These are phyloP conservation scores for Pachyrhizus erosus DNA, from an alignment of 306 rosid genomes.

Conservation along the genomic window DNA sequence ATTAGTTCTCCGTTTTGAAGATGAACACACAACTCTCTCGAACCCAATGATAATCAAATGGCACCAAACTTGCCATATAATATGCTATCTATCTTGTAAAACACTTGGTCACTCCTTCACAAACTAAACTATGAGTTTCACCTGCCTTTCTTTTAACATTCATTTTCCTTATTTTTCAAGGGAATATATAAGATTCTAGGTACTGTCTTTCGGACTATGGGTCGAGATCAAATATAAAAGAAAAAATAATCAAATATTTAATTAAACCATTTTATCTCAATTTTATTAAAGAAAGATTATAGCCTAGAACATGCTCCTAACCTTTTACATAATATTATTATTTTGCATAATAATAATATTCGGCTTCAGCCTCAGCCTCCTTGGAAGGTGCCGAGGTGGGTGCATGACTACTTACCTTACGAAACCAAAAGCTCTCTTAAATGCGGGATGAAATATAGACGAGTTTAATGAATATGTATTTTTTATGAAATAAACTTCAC, in stretches of 20 bases:
- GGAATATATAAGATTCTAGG: not conserved
- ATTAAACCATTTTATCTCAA: not conserved
- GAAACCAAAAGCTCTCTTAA: not conserved
- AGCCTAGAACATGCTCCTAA: not conserved
- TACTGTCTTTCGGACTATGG: not conserved
- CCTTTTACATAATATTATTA: too few relatives aligned
- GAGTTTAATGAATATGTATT: too few relatives aligned
- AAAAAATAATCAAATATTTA: not conserved
- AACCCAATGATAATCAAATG: not conserved
- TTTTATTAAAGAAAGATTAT: not conserved
- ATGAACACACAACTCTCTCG: constrained; percentile 28
- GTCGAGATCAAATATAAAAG: not conserved
- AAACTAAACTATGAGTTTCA: not conserved
- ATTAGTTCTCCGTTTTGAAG: not conserved
- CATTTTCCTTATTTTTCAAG: not conserved
- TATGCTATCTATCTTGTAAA: too few relatives aligned
- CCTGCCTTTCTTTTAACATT: not conserved
- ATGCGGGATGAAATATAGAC: not conserved
- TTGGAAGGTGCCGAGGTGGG: not conserved
- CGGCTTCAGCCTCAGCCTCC: too few relatives aligned
- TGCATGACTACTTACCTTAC: not conserved
- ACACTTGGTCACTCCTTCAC: too few relatives aligned
- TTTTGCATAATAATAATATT: not conserved
- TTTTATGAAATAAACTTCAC: too few relatives aligned
- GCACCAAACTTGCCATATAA: too few relatives aligned